Evolutionary conservation across 495 filamentous ascomycete species (phyloP).

Genomic region (Hyaloscypha bicolor): DNA sequence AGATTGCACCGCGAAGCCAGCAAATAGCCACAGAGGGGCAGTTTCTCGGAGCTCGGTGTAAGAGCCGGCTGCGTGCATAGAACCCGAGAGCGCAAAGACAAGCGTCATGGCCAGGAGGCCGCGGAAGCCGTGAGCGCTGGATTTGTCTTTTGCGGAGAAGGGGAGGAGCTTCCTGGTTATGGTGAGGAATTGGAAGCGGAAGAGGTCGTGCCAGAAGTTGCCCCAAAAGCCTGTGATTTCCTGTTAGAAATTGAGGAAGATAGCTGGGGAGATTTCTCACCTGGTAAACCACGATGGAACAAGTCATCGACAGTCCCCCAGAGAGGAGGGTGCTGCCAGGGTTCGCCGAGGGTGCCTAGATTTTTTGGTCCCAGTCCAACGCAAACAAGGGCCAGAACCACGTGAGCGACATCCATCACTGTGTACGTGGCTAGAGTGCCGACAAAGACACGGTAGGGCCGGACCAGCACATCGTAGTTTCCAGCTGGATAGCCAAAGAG

Average conservation of each 20-base stretch:
- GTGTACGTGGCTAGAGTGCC: background rate
- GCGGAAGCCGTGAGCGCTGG: background rate
- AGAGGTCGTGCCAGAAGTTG: conserved; percentile 15
- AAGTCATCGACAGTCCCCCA: conserved; percentile 8
- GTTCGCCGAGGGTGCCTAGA: conserved; percentile 9
- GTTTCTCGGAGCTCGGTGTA: conserved; percentile 50
- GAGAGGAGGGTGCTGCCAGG: conserved; percentile 7
- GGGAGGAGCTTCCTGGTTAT: background rate
- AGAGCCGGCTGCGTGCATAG: conserved; percentile 62
- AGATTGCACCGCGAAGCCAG: conserved; percentile 60
- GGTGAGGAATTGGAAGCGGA: conserved; percentile 8
- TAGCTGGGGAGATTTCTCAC: background rate
- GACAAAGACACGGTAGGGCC: background rate
- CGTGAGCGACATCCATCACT: conserved; percentile 10
- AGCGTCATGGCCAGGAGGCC: background rate
- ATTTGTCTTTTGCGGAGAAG: background rate
- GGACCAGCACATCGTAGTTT: background rate
- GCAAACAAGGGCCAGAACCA: background rate
- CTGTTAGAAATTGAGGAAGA: conserved; percentile 1
- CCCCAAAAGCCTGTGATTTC: conserved; percentile 10
- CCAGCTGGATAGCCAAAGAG: background rate
- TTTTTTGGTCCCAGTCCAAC: background rate
- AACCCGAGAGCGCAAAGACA: conserved; percentile 45
- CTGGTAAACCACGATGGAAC: conserved; percentile 1
- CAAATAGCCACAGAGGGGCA: conserved; percentile 35